These are phyloP conservation scores for Camellia lanceoleosa DNA, from an alignment of 148 eudicot species.

Conservation along the genomic window DNA sequence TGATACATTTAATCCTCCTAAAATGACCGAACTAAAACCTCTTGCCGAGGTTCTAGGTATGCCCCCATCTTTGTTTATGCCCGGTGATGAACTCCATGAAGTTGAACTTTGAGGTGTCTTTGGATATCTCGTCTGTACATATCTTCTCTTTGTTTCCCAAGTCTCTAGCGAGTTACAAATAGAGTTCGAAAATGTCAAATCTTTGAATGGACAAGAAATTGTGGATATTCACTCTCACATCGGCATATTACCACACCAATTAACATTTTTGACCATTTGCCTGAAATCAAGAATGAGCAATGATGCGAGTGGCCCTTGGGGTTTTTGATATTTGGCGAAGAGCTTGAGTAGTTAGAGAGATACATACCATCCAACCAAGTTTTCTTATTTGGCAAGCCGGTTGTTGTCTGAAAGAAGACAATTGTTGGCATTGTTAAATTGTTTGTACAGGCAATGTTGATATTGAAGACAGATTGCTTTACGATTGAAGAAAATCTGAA, in stretches of 20 bases:
- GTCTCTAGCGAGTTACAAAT: too few relatives aligned
- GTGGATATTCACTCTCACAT: background rate
- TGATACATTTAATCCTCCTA: conserved; percentile 24
- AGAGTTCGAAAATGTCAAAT: too few relatives aligned
- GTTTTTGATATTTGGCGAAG: background rate
- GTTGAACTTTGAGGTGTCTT: conserved; percentile 48
- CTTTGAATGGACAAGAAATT: background rate
- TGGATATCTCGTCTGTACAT: too few relatives aligned
- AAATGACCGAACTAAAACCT: conserved; percentile 14
- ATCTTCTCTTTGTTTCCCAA: too few relatives aligned
- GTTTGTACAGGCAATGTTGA: conserved; percentile 33
- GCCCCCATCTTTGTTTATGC: conserved; percentile 30
- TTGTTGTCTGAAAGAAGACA: background rate
- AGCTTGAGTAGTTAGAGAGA: background rate
- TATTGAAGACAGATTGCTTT: conserved; percentile 6
- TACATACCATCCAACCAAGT: background rate
- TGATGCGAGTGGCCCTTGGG: background rate
- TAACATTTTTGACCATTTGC: background rate
- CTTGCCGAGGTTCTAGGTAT: conserved; percentile 31
- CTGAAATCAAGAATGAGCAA: background rate
- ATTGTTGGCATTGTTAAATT: conserved; percentile 11
- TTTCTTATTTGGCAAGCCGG: background rate
- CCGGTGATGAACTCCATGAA: conserved; percentile 57
- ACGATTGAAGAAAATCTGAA: conserved; percentile 17
- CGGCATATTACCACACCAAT: background rate